Conservation (phyloP, 2,329 filamentous ascomycete genomes). For the Venturia aucupariae region DNA sequence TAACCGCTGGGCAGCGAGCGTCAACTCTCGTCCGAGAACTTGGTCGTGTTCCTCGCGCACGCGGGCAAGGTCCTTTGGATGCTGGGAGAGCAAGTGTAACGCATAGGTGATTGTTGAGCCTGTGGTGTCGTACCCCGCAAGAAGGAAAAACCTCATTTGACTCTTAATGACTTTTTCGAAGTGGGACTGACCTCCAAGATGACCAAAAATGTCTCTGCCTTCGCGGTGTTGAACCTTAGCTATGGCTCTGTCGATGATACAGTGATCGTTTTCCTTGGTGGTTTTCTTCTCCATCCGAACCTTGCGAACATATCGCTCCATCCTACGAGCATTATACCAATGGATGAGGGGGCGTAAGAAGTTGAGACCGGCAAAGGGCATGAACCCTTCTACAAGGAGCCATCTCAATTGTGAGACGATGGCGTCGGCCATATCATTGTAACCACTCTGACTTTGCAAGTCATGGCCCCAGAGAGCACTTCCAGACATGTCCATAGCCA, state of each 20-base stretch:
- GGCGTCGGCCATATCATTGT: constrained; percentile 1
- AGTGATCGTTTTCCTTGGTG: neutral
- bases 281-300: neutral
- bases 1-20: neutral
- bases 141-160: constrained; percentile 27
- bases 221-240: neutral
- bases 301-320: neutral
- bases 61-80: constrained; percentile 22
- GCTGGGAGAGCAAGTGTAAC: constrained; percentile 24
- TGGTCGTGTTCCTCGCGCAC: constrained; percentile 37
- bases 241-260: neutral
- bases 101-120: constrained; percentile 24
- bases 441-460: neutral
- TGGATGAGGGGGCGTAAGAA: neutral
- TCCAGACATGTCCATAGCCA: constrained; percentile 11
- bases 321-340: neutral
- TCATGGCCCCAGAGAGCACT: neutral
- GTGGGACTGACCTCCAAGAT: neutral
- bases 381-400: neutral
- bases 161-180: neutral
- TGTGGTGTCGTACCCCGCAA: constrained; percentile 37
- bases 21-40: neutral
- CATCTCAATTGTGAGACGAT: neutral
- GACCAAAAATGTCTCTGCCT: neutral
- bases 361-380: neutral